Evolutionary conservation across 2,329 filamentous ascomycete species (phyloP).

Genomic region (Colletotrichum coccodes): DNA sequence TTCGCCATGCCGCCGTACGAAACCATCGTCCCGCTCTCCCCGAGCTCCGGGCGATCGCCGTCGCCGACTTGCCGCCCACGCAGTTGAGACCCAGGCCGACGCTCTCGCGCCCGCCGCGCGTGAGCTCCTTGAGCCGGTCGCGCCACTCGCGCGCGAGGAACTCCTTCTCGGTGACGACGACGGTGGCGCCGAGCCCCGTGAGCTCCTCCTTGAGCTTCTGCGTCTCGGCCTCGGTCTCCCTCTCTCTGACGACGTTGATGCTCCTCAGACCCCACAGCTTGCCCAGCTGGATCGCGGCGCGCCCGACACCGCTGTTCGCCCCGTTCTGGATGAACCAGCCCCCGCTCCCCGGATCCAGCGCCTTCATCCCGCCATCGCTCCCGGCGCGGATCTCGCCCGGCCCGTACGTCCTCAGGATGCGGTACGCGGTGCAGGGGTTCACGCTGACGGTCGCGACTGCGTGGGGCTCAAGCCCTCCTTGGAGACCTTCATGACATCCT

Average conservation of each 20-base stretch:
- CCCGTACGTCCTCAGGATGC: constrained; percentile 87
- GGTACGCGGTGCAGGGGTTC: constrained; percentile 94
- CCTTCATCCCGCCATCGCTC: constrained; percentile 51
- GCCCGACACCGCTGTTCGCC: constrained; percentile 91
- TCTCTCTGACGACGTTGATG: constrained; percentile 86
- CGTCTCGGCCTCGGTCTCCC: constrained; percentile 72
- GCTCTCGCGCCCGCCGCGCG: constrained; percentile 75
- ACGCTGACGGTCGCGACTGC: constrained; percentile 91
- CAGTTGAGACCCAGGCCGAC: constrained; percentile 89
- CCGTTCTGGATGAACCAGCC: constrained; percentile 98
- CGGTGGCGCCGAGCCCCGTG: constrained; percentile 62
- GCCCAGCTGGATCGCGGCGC: constrained; percentile 90
- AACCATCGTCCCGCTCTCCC: constrained; percentile 78
- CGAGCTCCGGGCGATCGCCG: constrained; percentile 80
- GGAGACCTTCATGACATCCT: constrained; percentile 75
- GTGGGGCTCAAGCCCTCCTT: constrained; percentile 75
- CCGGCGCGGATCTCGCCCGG: constrained; percentile 55
- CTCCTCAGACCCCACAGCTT: constrained; percentile 88
- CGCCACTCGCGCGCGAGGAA: constrained; percentile 69
- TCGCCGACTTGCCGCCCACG: constrained; percentile 88
- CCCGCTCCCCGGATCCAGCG: constrained; percentile 61
- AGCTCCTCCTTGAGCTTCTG: constrained; percentile 66
- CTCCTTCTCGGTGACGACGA: constrained; percentile 66
- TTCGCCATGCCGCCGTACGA: constrained; percentile 97
- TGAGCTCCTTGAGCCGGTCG: constrained; percentile 71